Conservation (phyloP, 106 monocot species). For the Dioscorea dumetorum region DNA sequence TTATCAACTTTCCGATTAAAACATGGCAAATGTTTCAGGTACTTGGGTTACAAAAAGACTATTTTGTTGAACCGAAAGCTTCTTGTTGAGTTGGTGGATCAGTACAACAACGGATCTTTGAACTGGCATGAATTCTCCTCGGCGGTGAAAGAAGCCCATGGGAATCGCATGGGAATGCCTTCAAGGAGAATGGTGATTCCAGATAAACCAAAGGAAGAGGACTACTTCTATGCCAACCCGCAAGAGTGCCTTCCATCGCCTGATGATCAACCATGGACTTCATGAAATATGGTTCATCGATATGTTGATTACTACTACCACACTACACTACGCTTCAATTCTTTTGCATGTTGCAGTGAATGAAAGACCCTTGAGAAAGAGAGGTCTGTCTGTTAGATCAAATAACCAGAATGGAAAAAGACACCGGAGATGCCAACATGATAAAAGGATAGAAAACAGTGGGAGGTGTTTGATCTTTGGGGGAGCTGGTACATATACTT, state of each 20-base stretch:
- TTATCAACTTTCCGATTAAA: too few relatives aligned
- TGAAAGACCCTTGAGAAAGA: too few relatives aligned
- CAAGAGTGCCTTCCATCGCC: conserved; percentile 60
- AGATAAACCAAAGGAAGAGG: conserved; percentile 87
- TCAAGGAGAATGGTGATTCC: conserved; percentile 51
- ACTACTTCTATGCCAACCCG: conserved; percentile 93
- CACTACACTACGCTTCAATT: too few relatives aligned
- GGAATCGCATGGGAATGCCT: conserved; percentile 58
- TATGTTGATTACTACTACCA: too few relatives aligned
- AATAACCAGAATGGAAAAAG: too few relatives aligned
- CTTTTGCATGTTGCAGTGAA: too few relatives aligned
- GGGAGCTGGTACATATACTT: too few relatives aligned
- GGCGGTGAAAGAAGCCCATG: conserved; percentile 57
- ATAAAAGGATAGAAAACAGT: too few relatives aligned
- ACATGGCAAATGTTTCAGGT: conserved; percentile 24
- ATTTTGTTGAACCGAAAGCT: conserved; percentile 57
- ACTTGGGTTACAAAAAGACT: conserved; percentile 73
- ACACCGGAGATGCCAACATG: too few relatives aligned
- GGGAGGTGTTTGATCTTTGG: too few relatives aligned
- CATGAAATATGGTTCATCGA: neutral
- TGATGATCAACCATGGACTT: conserved; percentile 20
- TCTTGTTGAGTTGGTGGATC: conserved; percentile 67
- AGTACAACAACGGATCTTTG: conserved; percentile 44
- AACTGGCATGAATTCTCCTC: conserved; percentile 77
- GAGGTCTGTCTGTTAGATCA: too few relatives aligned